Percentiles rank a stretch among this genome's conserved stretches.
Evolutionary conservation across 1,139 yeast genomes (phyloP).

Genomic region (Taiozyma sp.): DNA sequence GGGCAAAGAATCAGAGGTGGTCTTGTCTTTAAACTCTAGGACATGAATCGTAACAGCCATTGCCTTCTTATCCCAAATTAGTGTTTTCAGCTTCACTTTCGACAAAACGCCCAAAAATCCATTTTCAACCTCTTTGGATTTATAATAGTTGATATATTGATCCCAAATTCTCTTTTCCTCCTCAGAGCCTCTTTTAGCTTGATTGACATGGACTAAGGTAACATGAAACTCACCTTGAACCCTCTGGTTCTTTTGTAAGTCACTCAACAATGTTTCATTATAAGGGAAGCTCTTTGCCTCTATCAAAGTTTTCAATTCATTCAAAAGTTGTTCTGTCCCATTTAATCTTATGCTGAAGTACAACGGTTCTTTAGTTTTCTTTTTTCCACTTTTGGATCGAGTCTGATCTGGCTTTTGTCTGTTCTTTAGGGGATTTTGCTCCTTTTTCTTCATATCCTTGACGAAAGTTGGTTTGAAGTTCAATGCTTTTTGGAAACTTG

Average conservation of each 20-base stretch:
- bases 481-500: constrained; percentile 46
- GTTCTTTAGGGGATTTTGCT: constrained; percentile 21
- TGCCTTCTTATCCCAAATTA: constrained; percentile 49
- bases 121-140: background rate
- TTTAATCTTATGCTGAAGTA: constrained; percentile 34
- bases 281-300: background rate
- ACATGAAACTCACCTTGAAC: constrained; percentile 66
- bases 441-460: constrained; percentile 30
- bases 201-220: constrained; percentile 58
- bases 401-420: constrained; percentile 14
- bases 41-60: constrained; percentile 53
- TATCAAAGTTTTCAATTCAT: background rate
- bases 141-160: constrained; percentile 21
- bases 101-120: constrained; percentile 23
- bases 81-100: constrained; percentile 35
- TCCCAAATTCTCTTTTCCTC: constrained; percentile 29
- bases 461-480: constrained; percentile 44
- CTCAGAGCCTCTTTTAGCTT: constrained; percentile 25
- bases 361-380: constrained; percentile 26
- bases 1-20: constrained; percentile 20
- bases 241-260: constrained; percentile 32
- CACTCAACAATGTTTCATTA: background rate
- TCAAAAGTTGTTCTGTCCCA: constrained; percentile 5
- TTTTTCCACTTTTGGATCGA: constrained; percentile 13
- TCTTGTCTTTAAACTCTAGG: constrained; percentile 23